Evolutionary conservation across 1,284 basidiomycete genomes (phyloP).

Genomic region (Puccinia sorghi): DNA sequence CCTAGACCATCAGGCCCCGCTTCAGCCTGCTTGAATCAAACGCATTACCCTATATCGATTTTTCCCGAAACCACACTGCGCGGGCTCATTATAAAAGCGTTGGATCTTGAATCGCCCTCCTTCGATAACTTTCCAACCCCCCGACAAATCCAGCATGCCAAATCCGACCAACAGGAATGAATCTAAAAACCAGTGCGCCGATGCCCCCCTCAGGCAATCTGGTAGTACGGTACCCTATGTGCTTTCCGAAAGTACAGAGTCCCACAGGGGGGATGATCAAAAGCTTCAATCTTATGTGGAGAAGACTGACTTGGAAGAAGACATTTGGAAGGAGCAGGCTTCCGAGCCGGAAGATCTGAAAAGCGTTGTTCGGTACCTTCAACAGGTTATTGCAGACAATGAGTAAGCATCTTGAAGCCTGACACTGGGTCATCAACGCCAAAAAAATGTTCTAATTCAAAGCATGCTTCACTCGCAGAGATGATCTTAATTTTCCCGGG

Average conservation of each 20-base stretch:
- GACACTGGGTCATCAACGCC: neutral
- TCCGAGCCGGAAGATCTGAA: conserved; percentile 39
- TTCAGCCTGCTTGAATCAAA: neutral
- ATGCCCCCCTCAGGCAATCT: neutral
- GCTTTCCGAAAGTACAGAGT: neutral
- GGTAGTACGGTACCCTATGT: neutral
- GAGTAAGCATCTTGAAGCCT: conserved; percentile 20
- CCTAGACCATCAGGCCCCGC: neutral
- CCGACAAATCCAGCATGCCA: neutral
- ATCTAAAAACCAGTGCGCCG: neutral
- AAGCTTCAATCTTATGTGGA: neutral
- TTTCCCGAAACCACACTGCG: neutral
- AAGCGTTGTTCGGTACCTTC: conserved; percentile 29
- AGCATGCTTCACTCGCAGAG: neutral
- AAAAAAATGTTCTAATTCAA: neutral
- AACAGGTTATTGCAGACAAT: conserved; percentile 30
- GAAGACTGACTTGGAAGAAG: conserved; percentile 4
- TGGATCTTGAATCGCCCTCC: neutral
- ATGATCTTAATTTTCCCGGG: conserved; percentile 43
- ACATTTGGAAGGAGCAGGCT: conserved; percentile 39
- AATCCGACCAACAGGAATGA: neutral
- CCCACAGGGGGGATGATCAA: neutral
- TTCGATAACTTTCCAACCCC: neutral
- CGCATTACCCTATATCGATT: neutral
- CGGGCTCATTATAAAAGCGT: neutral